Base-by-base conservation (phyloP, 2,329 filamentous ascomycete species). In the Ophiosphaerella korrae region DNA sequence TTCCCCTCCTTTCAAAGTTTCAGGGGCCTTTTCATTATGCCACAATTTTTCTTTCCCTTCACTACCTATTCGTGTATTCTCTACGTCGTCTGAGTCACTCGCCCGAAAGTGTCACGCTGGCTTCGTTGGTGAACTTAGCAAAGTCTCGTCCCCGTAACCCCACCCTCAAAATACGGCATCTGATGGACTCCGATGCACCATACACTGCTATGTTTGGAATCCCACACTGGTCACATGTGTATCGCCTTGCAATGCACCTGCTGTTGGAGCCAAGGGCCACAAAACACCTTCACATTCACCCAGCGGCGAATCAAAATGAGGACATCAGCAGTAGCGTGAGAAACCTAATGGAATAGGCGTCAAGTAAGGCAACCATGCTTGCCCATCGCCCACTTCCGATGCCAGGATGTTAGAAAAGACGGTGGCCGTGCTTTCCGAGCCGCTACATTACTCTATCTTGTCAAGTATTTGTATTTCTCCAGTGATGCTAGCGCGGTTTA, bases 341-440 rank as follows among this genome's bases (percentile, higher is more conserved):
- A 21, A 45, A 23, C 45, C 45, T 51, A 50, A 45, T 48, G 51
- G 57, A 60, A 57, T 49, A 68, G 57, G 58, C 62, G 55, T 63
- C 42, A 38, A 50, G 55, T 52, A 55, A 73, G 70, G 66, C 70
- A 73, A 63, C 66, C 58, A 48, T 31, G 38, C 21, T 42, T 55
- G 39, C 51, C 42, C 32, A 24, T 53, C 48, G 43, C 37, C 36
- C 45, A 41, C 40, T 37, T 46, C 52, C 55, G 46, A 55, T 45
- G 57, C 57, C 49, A 59, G 57, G 37, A 50, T 31, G 45, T 48
- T 52, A 45, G 55, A 60, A 62, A 63, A 58, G 57, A 61, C 57
- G 58, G 62, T 64, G 58, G 59, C 48, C 57, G 46, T 43, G 52
- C 41, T 38, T 54, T 45, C 50, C 48, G 34, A 35, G 47, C 43